Percentiles rank a stretch among this genome's conserved stretches.
phyloP scores from a whole-genome alignment of 148 eudicot species.

The Fagopyrum homotropicum region DNA sequence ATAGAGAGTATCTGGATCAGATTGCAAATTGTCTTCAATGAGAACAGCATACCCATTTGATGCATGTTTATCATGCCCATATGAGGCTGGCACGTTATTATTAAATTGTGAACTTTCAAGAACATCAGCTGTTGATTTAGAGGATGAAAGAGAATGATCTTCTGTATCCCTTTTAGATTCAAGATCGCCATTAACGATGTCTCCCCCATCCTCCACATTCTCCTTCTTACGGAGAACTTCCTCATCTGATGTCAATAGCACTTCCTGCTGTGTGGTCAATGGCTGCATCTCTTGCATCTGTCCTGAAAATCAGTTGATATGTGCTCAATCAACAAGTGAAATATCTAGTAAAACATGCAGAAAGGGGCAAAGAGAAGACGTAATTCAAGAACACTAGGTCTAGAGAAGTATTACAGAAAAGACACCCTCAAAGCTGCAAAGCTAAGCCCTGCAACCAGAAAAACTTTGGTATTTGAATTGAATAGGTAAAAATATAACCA shows the following conservation, averaged over 20 bases:
- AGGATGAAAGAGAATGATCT: slow-evolving; percentile 28
- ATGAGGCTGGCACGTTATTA: slow-evolving; percentile 21
- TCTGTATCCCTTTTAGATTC: slow-evolving; percentile 25
- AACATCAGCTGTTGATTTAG: slow-evolving; percentile 28
- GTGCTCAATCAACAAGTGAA: neutral
- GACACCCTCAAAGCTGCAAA: neutral
- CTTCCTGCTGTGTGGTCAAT: slow-evolving; percentile 55
- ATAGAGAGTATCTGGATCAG: slow-evolving; percentile 27
- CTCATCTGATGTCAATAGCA: slow-evolving; percentile 38
- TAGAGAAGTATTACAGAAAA: neutral
- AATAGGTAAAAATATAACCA: neutral
- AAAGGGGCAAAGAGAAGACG: neutral
- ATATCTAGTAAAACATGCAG: slow-evolving; percentile 6
- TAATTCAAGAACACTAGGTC: neutral
- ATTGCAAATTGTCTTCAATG: slow-evolving; percentile 24
- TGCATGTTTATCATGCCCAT: slow-evolving; percentile 22
- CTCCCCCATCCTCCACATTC: slow-evolving; percentile 25
- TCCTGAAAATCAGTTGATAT: slow-evolving; percentile 32
- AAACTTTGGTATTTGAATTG: neutral
- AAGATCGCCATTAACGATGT: slow-evolving; percentile 19
- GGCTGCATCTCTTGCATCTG: slow-evolving; percentile 48
- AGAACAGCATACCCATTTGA: slow-evolving; percentile 17
- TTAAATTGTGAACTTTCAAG: slow-evolving; percentile 21
- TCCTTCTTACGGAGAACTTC: slow-evolving; percentile 29
- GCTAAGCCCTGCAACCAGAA: neutral